phyloP scores from a whole-genome alignment of 2,329 filamentous ascomycete genomes.

The Colletotrichum sansevieriae region DNA sequence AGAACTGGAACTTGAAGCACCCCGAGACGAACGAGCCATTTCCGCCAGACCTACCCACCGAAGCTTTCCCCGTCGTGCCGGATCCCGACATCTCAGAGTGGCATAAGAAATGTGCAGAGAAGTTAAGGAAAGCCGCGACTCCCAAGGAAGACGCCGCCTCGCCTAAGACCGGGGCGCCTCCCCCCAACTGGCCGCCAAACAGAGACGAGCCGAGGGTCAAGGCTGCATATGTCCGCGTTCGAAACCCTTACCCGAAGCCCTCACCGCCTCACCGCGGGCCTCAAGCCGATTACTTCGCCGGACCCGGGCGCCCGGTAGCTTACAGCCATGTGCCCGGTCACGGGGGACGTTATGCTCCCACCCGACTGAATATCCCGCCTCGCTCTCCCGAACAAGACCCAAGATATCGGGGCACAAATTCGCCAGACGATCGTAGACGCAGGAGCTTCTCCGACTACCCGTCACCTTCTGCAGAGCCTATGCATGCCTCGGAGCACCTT shows the following conservation, averaged over 20 bases:
- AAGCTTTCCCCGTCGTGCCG: conserved; percentile 77
- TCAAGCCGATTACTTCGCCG: conserved; percentile 50
- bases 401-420: conserved; percentile 51
- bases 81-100: conserved; percentile 87
- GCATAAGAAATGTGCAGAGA: conserved; percentile 83
- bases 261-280: conserved; percentile 43
- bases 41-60: conserved; percentile 67
- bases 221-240: conserved; percentile 53
- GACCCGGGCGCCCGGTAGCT: conserved; percentile 47
- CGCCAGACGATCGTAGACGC: conserved; percentile 59
- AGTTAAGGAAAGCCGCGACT: conserved; percentile 73
- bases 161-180: conserved; percentile 47
- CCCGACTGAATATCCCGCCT: conserved; percentile 47
- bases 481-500: conserved; percentile 48
- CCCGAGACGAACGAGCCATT: conserved; percentile 80
- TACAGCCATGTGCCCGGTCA: conserved; percentile 60
- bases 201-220: conserved; percentile 52
- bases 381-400: conserved; percentile 50
- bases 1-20: conserved; percentile 80
- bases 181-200: conserved; percentile 47
- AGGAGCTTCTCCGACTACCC: conserved; percentile 67
- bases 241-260: conserved; percentile 47
- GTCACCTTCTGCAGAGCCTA: conserved; percentile 51
- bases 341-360: conserved; percentile 52
- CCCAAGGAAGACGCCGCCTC: conserved; percentile 50